A percentile compares a stretch with the other conserved stretches of the same genome.
These are phyloP conservation scores for Jamesozyma jinghongensis DNA, from an alignment of 805 yeast species.

Conservation along the genomic window DNA sequence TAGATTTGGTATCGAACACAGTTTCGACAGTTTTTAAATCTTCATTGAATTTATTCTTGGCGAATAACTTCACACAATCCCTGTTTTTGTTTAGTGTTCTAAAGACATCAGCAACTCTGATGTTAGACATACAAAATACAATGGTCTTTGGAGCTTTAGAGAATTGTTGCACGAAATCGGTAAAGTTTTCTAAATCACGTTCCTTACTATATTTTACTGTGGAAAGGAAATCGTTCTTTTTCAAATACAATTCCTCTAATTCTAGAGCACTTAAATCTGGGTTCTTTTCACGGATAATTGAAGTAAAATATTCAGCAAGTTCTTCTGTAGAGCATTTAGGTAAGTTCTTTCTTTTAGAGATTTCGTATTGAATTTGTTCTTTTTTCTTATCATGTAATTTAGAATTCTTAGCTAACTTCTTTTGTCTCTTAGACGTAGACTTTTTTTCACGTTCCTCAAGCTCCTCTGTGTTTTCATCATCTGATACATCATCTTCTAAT, in stretches of 20 bases:
- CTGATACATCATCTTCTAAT: conserved; percentile 7
- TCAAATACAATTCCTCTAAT: conserved; percentile 53
- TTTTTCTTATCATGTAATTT: conserved; percentile 57
- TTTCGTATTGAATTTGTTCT: conserved; percentile 57
- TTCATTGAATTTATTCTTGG: conserved; percentile 61
- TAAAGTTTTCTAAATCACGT: conserved; percentile 48
- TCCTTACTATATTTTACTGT: conserved; percentile 48
- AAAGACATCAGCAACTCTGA: conserved; percentile 79
- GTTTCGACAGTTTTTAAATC: conserved; percentile 36
- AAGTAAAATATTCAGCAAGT: conserved; percentile 60
- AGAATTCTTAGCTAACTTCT: conserved; percentile 23
- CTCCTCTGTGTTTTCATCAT: conserved; percentile 3
- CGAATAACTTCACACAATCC: conserved; percentile 59
- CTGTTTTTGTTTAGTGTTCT: conserved; percentile 48
- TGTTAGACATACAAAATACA: conserved; percentile 64
- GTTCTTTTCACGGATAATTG: conserved; percentile 47
- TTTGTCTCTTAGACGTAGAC: conserved; percentile 26
- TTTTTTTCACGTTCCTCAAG: conserved; percentile 14
- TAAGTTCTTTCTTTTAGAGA: conserved; percentile 45
- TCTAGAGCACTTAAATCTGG: conserved; percentile 69
- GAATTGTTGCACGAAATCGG: conserved; percentile 43
- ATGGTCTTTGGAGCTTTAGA: conserved; percentile 38
- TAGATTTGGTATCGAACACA: conserved; percentile 9
- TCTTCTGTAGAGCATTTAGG: conserved; percentile 48
- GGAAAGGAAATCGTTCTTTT: conserved; percentile 48